These are phyloP conservation scores for Chenopodium album DNA, from an alignment of 148 eudicot genomes.

Conservation along the genomic window DNA sequence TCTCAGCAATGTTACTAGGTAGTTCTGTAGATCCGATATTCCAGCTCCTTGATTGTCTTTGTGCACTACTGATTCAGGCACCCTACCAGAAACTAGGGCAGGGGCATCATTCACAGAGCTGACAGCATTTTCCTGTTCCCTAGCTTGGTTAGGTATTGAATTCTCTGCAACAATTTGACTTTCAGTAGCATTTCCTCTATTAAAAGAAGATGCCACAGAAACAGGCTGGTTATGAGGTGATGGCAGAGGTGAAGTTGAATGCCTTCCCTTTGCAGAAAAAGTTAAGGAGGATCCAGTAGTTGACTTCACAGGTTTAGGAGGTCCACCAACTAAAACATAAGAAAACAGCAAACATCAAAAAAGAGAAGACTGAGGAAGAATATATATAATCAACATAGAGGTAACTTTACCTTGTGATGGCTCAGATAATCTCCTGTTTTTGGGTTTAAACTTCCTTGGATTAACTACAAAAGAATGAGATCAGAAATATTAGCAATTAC, in stretches of 20 bases:
- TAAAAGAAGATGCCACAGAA: conserved; percentile 59
- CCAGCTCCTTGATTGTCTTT: conserved; percentile 40
- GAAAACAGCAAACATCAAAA: conserved; percentile 14
- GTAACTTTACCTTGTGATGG: conserved; percentile 57
- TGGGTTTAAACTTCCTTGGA: conserved; percentile 65
- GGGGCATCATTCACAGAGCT: conserved; percentile 47
- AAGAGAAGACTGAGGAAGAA: not conserved
- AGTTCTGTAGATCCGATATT: conserved; percentile 53
- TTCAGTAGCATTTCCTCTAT: conserved; percentile 45
- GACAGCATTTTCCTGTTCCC: conserved; percentile 37
- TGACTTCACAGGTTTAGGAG: conserved; percentile 52
- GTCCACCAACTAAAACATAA: conserved; percentile 45
- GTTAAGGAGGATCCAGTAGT: conserved; percentile 57
- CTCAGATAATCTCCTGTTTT: conserved; percentile 69
- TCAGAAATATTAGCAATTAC: conserved; percentile 15
- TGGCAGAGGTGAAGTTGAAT: conserved; percentile 69
- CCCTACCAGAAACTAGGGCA: conserved; percentile 32
- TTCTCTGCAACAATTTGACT: conserved; percentile 42
- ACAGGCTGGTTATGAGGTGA: conserved; percentile 61
- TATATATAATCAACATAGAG: conserved; percentile 1
- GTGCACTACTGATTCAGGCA: conserved; percentile 35
- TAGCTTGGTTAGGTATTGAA: conserved; percentile 32
- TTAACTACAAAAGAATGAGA: conserved; percentile 45
- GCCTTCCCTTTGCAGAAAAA: conserved; percentile 52
- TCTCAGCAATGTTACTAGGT: conserved; percentile 58